Percentiles rank a stretch among this genome's conserved stretches.
Evolutionary conservation across 176 grass and related monocot genomes (phyloP).

Genomic region (Leersia perrieri): DNA sequence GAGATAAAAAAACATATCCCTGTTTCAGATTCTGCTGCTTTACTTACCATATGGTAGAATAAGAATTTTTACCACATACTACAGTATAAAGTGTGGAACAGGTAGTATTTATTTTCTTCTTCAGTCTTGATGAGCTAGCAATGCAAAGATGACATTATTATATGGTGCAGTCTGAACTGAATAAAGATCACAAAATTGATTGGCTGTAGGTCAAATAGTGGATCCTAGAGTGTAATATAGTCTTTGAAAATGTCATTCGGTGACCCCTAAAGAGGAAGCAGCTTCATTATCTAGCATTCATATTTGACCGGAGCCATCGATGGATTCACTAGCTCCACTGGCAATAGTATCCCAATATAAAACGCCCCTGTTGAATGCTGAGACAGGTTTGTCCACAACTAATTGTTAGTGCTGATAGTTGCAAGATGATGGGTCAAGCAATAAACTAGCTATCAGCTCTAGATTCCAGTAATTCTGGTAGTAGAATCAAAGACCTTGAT

Average conservation of each 20-base stretch:
- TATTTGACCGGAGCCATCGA: conserved; percentile 28
- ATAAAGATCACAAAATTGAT: conserved; percentile 6
- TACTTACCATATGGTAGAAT: neutral
- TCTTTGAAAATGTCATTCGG: conserved; percentile 10
- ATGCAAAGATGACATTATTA: conserved; percentile 19
- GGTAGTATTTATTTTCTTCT: neutral
- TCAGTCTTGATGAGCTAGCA: neutral
- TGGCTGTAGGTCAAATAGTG: conserved; percentile 8
- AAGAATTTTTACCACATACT: conserved; percentile 9
- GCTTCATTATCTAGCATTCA: conserved; percentile 9
- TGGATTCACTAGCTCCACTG: conserved; percentile 5
- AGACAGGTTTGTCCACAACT: neutral
- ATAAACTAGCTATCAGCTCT: neutral
- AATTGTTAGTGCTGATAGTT: neutral
- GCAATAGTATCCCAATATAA: neutral
- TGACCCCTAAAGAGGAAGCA: conserved; percentile 37
- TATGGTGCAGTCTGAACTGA: conserved; percentile 36
- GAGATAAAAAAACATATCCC: conserved; percentile 27
- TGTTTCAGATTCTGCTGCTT: neutral
- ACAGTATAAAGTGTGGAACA: conserved; percentile 4
- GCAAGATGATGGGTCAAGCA: conserved; percentile 1
- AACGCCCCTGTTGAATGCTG: neutral
- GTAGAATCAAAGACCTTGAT: neutral
- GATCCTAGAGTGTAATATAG: conserved; percentile 7
- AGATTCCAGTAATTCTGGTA: neutral